Conservation (phyloP, 2,329 filamentous ascomycete species). For the Leptographium procerum region DNA sequence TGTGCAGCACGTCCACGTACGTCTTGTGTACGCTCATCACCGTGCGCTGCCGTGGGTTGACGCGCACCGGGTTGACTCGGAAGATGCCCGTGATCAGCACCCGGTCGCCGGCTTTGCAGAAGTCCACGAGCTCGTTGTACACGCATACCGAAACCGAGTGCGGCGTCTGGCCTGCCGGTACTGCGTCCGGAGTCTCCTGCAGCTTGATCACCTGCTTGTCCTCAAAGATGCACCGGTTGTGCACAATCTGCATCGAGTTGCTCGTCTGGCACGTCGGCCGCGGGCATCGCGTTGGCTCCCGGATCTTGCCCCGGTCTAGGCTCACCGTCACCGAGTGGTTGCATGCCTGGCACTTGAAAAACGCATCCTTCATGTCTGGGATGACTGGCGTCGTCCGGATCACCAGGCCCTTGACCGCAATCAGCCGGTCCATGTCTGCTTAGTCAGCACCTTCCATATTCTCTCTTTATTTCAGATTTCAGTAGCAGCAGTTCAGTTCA, state of each 20-base stretch:
- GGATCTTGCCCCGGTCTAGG: conserved; percentile 91
- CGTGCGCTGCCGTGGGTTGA: conserved; percentile 85
- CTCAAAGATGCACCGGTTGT: conserved; percentile 88
- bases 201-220: conserved; percentile 99
- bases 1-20: conserved; percentile 87
- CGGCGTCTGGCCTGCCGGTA: conserved; percentile 91
- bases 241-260: conserved; percentile 97
- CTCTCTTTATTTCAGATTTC: too few species aligned
- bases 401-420: conserved; percentile 89
- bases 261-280: conserved; percentile 68
- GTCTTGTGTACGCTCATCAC: conserved; percentile 98
- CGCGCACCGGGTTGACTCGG: conserved; percentile 82
- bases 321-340: conserved; percentile 83
- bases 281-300: conserved; percentile 84
- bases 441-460: too few species aligned
- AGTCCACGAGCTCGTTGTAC: conserved; percentile 93
- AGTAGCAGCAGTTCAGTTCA: too few species aligned
- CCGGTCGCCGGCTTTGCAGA: conserved; percentile 95
- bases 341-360: conserved; percentile 91
- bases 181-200: conserved; percentile 90
- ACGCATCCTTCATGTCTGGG: conserved; percentile 97
- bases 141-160: conserved; percentile 94
- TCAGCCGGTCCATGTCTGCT: conserved; percentile 84
- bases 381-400: conserved; percentile 94
- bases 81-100: conserved; percentile 96